Evolutionary conservation across 2,329 filamentous ascomycete species (phyloP).

Genomic region (Orbilia quercus): DNA sequence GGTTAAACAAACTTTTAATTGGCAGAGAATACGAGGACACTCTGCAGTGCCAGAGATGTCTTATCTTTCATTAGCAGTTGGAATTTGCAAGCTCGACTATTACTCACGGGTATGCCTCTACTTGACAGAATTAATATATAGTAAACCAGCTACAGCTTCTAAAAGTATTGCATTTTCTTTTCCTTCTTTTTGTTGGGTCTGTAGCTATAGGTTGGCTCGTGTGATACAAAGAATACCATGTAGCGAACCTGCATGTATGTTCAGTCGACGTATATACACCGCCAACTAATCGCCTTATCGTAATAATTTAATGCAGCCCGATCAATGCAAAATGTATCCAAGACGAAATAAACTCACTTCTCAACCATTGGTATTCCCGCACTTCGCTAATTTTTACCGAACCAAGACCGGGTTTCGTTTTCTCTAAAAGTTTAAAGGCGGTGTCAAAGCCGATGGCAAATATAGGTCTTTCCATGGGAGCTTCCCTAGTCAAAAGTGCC

Average conservation of each 20-base stretch:
- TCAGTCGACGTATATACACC: too few relatives aligned
- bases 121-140: background rate
- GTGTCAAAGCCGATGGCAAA: too few relatives aligned
- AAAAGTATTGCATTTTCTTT: constrained; percentile 13
- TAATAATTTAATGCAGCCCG: background rate
- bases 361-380: background rate
- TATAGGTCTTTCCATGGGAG: background rate
- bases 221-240: constrained; percentile 22
- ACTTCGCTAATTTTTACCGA: constrained; percentile 17
- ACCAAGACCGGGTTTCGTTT: background rate
- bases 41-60: background rate
- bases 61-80: background rate
- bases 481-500: constrained; percentile 9
- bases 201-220: constrained; percentile 2
- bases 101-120: background rate
- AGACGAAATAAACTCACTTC: background rate
- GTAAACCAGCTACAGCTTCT: too few relatives aligned
- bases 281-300: background rate
- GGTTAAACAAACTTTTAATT: constrained; percentile 37
- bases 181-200: too few relatives aligned
- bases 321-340: constrained; percentile 1
- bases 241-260: too few relatives aligned
- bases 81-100: background rate
- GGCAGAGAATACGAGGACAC: constrained; percentile 13
- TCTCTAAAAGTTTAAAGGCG: too few relatives aligned